Evolutionary conservation across 2,329 filamentous ascomycete species (phyloP).

Genomic region (Botryotinia calthae): DNA sequence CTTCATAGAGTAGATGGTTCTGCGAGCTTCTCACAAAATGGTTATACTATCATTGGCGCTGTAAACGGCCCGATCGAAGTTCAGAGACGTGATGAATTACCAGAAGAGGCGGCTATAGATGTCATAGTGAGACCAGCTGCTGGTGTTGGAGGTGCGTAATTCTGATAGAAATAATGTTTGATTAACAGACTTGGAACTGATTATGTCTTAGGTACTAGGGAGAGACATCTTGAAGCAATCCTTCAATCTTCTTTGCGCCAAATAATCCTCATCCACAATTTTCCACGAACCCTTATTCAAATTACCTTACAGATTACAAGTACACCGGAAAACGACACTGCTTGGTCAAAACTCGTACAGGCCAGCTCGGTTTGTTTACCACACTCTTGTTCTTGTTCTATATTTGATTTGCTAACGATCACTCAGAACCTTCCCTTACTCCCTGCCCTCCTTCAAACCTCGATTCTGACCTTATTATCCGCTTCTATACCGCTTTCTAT

Average conservation of each 20-base stretch:
- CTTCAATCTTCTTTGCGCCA: conserved; percentile 70
- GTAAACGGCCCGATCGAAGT: conserved; percentile 95
- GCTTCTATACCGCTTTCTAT: conserved; percentile 77
- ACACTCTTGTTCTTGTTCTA: conserved; percentile 18
- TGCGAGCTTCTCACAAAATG: conserved; percentile 69
- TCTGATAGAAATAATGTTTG: conserved; percentile 14
- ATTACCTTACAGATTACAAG: conserved; percentile 74
- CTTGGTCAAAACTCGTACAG: conserved; percentile 58
- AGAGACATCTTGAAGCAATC: conserved; percentile 78
- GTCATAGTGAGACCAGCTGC: conserved; percentile 84
- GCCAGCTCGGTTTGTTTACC: conserved; percentile 52
- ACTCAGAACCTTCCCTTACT: conserved; percentile 72
- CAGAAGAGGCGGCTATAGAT: conserved; percentile 87
- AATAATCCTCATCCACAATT: conserved; percentile 70
- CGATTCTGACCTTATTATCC: conserved; percentile 74
- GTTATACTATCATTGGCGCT: conserved; percentile 78
- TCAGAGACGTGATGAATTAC: conserved; percentile 80
- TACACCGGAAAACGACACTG: conserved; percentile 65
- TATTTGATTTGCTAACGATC: conserved; percentile 22
- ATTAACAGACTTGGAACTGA: conserved; percentile 9
- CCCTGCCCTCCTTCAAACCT: conserved; percentile 77
- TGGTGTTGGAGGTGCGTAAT: conserved; percentile 69
- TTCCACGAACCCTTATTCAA: conserved; percentile 76
- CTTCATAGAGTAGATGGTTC: conserved; percentile 77
- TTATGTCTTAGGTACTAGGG: conserved; percentile 55